A percentile compares a stretch with the other conserved stretches of the same genome.
These are phyloP conservation scores for Trametes pubescens DNA, from an alignment of 1,284 basidiomycete genomes.

Conservation along the genomic window DNA sequence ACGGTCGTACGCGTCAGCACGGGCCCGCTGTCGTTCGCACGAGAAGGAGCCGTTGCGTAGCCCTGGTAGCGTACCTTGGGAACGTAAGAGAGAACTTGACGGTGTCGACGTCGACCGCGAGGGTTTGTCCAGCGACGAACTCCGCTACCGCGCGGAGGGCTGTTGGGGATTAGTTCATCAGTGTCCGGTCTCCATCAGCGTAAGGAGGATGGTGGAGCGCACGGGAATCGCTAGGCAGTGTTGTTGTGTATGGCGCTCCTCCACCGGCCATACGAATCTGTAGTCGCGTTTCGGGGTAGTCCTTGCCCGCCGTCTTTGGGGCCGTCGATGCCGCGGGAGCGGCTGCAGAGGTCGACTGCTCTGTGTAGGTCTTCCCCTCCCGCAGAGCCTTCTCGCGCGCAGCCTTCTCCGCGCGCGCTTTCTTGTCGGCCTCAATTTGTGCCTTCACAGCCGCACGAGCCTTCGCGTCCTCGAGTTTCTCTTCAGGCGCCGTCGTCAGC, in stretches of 20 bases:
- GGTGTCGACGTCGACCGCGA: constrained; percentile 75
- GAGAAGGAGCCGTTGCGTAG: not conserved
- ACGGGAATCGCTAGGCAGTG: constrained; percentile 83
- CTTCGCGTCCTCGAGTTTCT: constrained; percentile 87
- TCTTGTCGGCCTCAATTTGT: constrained; percentile 94
- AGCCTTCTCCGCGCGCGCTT: constrained; percentile 84
- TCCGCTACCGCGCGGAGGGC: constrained; percentile 88
- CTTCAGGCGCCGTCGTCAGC: constrained; percentile 50
- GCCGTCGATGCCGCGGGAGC: constrained; percentile 49
- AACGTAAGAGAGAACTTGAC: constrained; percentile 83
- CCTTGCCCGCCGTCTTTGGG: constrained; percentile 65
- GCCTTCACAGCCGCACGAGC: constrained; percentile 87
- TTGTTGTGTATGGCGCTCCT: constrained; percentile 82
- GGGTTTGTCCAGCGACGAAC: constrained; percentile 79
- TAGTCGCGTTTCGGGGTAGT: constrained; percentile 84
- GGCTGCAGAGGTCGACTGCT: constrained; percentile 38
- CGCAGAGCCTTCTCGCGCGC: constrained; percentile 90
- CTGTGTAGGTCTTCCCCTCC: constrained; percentile 64
- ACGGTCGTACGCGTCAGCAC: constrained; percentile 12
- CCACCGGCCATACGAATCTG: constrained; percentile 86
- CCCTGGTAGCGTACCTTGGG: constrained; percentile 67
- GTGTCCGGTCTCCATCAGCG: constrained; percentile 7
- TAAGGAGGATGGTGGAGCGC: constrained; percentile 44
- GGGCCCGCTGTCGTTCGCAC: constrained; percentile 1
- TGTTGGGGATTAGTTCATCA: constrained; percentile 41